These are phyloP conservation scores for Colletotrichum lini DNA, from an alignment of 2,329 filamentous ascomycete genomes.

Conservation along the genomic window DNA sequence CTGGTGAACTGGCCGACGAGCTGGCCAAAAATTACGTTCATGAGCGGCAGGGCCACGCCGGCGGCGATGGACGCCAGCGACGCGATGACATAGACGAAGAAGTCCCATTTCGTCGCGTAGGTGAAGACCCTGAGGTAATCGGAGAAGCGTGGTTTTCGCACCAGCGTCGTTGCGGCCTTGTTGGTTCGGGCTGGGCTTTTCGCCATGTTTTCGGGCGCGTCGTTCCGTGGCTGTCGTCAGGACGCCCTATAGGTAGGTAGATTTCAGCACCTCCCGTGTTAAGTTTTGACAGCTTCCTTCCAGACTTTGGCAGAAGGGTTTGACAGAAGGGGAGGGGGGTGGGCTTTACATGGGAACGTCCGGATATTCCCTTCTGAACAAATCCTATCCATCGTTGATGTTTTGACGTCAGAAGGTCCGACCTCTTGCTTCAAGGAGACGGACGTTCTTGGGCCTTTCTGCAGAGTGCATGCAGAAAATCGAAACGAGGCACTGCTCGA, in stretches of 20 bases:
- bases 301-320: slow-evolving; percentile 7
- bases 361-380: not conserved
- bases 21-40: slow-evolving; percentile 55
- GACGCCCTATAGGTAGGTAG: slow-evolving; percentile 1
- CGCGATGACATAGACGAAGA: slow-evolving; percentile 49
- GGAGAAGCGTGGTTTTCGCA: slow-evolving; percentile 29
- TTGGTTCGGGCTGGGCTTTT: slow-evolving; percentile 1
- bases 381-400: slow-evolving; percentile 6
- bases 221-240: not conserved
- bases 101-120: slow-evolving; percentile 51
- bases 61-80: slow-evolving; percentile 51
- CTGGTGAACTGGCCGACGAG: slow-evolving; percentile 50
- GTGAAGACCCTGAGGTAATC: slow-evolving; percentile 47
- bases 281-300: slow-evolving; percentile 18
- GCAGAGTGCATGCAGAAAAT: slow-evolving; percentile 24
- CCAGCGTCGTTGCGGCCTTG: not conserved
- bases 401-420: slow-evolving; percentile 29
- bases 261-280: slow-evolving; percentile 1
- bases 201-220: slow-evolving; percentile 1
- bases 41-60: slow-evolving; percentile 53
- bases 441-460: slow-evolving; percentile 17
- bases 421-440: slow-evolving; percentile 24
- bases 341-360: slow-evolving; percentile 10
- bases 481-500: slow-evolving; percentile 22
- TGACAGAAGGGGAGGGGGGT: not conserved